A percentile compares a stretch with the other conserved stretches of the same genome.
These are phyloP conservation scores for Leccinum subtestaceum DNA, from an alignment of 768 basidiomycete genomes.

Conservation along the genomic window DNA sequence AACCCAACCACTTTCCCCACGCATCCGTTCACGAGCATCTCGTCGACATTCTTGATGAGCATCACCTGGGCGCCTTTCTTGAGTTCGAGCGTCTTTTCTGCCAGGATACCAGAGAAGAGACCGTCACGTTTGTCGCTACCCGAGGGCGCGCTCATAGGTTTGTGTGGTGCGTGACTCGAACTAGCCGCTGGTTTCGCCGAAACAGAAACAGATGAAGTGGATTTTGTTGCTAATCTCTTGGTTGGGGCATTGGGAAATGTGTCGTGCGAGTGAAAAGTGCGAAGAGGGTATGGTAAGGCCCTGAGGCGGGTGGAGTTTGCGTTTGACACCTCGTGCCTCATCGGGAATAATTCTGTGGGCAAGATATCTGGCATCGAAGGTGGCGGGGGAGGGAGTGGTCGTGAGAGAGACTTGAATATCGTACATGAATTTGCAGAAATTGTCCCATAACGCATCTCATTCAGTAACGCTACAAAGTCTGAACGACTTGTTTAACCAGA, in stretches of 20 bases:
- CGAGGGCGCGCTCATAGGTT: conserved; percentile 15
- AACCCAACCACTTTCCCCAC: conserved; percentile 52
- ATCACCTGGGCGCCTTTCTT: conserved; percentile 65
- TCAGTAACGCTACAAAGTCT: conserved; percentile 74
- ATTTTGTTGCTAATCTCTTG: conserved; percentile 1
- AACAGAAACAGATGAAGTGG: background rate
- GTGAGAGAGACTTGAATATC: conserved; percentile 47
- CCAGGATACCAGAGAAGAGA: conserved; percentile 60
- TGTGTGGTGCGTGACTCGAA: conserved; percentile 30
- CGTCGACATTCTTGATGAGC: conserved; percentile 57
- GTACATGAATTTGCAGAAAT: conserved; percentile 45
- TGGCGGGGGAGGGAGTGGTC: conserved; percentile 23
- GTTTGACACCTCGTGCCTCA: conserved; percentile 64
- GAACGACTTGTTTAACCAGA: background rate
- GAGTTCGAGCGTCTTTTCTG: conserved; percentile 51
- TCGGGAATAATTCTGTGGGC: conserved; percentile 59
- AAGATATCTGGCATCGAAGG: conserved; percentile 33
- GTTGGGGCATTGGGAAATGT: conserved; percentile 28
- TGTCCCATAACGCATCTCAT: conserved; percentile 66
- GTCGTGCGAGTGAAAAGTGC: conserved; percentile 52
- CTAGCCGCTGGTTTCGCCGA: background rate
- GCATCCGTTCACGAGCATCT: conserved; percentile 64
- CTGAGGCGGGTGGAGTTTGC: conserved; percentile 57
- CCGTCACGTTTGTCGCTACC: conserved; percentile 44
- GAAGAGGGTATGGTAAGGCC: conserved; percentile 41